These are phyloP conservation scores for Pelargonium citronellum DNA, from an alignment of 441 rosid genomes.

Conservation along the genomic window DNA sequence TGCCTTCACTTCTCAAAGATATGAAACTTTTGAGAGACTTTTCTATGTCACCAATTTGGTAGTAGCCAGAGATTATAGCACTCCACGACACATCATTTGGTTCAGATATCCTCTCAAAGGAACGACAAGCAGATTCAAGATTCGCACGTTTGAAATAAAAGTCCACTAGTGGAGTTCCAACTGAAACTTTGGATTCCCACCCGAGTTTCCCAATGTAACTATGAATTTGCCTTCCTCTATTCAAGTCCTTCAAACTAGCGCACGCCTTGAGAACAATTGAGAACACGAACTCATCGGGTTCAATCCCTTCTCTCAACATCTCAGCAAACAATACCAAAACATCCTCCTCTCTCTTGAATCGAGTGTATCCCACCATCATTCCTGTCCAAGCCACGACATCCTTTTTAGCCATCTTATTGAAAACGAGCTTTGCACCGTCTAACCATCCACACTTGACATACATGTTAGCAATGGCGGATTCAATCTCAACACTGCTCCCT, in stretches of 20 bases:
- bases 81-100: slow-evolving; percentile 64
- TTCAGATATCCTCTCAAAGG: slow-evolving; percentile 38
- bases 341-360: slow-evolving; percentile 33
- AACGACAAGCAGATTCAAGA: slow-evolving; percentile 40
- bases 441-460: slow-evolving; percentile 51
- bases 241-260: slow-evolving; percentile 36
- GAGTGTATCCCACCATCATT: slow-evolving; percentile 48
- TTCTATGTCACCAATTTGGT: slow-evolving; percentile 43
- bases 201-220: slow-evolving; percentile 43
- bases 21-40: slow-evolving; percentile 10
- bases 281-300: slow-evolving; percentile 52
- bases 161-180: slow-evolving; percentile 59
- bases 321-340: slow-evolving; percentile 34
- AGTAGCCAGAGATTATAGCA: slow-evolving; percentile 43
- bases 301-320: slow-evolving; percentile 37
- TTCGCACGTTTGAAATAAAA: slow-evolving; percentile 45
- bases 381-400: slow-evolving; percentile 47
- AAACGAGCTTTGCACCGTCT: slow-evolving; percentile 40
- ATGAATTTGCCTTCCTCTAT: slow-evolving; percentile 47
- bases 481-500: slow-evolving; percentile 26
- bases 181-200: slow-evolving; percentile 44
- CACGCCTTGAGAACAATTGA: slow-evolving; percentile 59
- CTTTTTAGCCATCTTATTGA: slow-evolving; percentile 37
- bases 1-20: not conserved
- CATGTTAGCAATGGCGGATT: slow-evolving; percentile 42